Base-by-base conservation (phyloP, 768 basidiomycete species). In the Russula sp. region DNA sequence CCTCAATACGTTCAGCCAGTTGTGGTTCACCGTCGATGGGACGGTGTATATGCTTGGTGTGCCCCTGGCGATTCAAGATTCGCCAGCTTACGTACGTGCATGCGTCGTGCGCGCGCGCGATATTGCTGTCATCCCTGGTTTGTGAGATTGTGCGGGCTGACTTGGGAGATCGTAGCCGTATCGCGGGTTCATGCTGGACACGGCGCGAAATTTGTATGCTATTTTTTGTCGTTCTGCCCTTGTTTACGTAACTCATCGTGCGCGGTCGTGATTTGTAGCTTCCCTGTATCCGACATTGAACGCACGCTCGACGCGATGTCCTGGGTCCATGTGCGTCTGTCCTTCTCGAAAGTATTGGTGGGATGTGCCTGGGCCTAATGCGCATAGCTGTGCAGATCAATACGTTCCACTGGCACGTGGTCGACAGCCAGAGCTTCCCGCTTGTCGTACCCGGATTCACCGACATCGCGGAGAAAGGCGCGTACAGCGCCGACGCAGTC, bases 101-200 rank as follows among this genome's bases (percentile, higher is more conserved):
- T n/a, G 4, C 16, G 2, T 20, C 20, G 45, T 20, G 13, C 8
- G 2, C 10, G 6, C n/a, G 42, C 49, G 13, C 20, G 8, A 20
- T 59, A 7, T 35, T 1, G 8, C 11, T 16, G 16, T 50, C 4
- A 3, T 2, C 5, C 2, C 39, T 34, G 16, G 2, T 40, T 11
- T 50, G 22, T 14, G 18, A 2, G 20, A 50, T 45, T 49, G 55
- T 45, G 13, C 14, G 5, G 22, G 32, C 50, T 27, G 27, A 27
- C 37, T 35, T 48, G 32, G 62, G 45, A 45, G 50, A 18, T 53
- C 50, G 6, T 66, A 88, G 86, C 85, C 86, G 0, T 89, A 86
- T 70, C 82, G 91, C 22, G 89, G 87, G 9, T 79, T 91, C 59
- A 82, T 92, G 82, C 79, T 94, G 13, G 91, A 94, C 71, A 93